These are phyloP conservation scores for Tuber aestivum DNA, from an alignment of 495 filamentous ascomycete genomes.

Conservation along the genomic window DNA sequence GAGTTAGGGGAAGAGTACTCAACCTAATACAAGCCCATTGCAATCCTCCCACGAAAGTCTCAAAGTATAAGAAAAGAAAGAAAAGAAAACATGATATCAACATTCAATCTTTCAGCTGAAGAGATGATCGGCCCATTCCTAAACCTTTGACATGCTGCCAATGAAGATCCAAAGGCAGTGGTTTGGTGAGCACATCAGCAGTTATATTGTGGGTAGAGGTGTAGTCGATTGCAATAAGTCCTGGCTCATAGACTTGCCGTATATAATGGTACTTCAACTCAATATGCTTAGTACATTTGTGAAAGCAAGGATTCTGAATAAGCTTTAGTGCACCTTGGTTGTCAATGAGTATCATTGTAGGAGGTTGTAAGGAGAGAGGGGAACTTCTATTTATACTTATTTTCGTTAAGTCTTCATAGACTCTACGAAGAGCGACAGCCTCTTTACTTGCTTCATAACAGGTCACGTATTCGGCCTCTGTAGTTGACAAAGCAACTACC, in stretches of 20 bases:
- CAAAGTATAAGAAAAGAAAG: no score
- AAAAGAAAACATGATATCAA: no score
- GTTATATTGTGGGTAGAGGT: not conserved
- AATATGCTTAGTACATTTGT: not conserved
- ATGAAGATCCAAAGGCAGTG: not conserved
- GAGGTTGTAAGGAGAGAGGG: not conserved
- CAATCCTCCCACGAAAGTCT: no score
- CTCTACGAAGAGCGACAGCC: fast-evolving
- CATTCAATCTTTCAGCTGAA: no score
- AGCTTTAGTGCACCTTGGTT: constrained; percentile 6
- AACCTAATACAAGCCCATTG: no score
- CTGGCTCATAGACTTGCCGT: not conserved
- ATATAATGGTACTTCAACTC: not conserved
- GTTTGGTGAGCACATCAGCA: not conserved
- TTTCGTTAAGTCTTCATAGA: not conserved
- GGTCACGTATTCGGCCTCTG: not conserved
- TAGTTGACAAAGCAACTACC: not conserved
- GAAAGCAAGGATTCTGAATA: not conserved
- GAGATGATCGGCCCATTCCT: not conserved
- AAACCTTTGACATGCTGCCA: not conserved
- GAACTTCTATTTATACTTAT: not conserved
- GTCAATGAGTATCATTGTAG: not conserved
- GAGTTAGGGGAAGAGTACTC: no score
- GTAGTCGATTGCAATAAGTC: not conserved
- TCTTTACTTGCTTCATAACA: not conserved